Percentiles rank a stretch among this genome's conserved stretches.
Conservation (phyloP, 495 filamentous ascomycete species). For the Astrocystis sublimbata region DNA sequence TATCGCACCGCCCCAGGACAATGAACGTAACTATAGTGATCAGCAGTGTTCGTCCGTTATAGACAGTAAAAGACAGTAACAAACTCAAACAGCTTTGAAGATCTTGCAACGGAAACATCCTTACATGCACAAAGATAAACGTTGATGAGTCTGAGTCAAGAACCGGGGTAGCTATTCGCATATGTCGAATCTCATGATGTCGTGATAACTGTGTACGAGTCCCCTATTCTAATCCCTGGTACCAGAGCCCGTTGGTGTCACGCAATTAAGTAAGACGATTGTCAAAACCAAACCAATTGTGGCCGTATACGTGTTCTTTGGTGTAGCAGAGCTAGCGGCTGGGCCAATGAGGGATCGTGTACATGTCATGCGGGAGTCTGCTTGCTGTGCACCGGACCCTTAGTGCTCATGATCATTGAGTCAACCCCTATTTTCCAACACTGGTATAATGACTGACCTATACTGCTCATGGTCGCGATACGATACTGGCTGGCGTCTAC, state of each 20-base stretch:
- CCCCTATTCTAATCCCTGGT: not conserved
- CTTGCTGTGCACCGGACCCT: not conserved
- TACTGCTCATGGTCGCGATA: not conserved
- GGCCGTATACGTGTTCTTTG: not conserved
- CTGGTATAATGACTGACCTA: no score
- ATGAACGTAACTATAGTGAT: no score
- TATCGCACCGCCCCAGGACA: no score
- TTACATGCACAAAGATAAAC: not conserved
- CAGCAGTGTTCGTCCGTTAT: no score
- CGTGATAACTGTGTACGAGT: not conserved
- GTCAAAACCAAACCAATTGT: not conserved
- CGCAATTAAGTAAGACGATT: not conserved
- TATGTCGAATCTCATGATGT: not conserved
- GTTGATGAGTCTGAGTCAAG: not conserved
- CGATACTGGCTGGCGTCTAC: not conserved
- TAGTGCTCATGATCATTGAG: no score
- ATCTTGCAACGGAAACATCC: not conserved
- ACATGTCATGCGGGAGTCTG: no score
- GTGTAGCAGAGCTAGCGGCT: not conserved
- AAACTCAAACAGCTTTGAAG: not conserved
- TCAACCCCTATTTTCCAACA: no score
- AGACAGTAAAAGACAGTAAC: no score
- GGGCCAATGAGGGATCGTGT: conserved; percentile 1
- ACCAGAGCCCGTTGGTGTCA: not conserved
- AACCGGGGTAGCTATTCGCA: not conserved